A percentile compares a stretch with the other conserved stretches of the same genome.
phyloP scores from a whole-genome alignment of 495 filamentous ascomycete species.

The Hypomontagnella submonticulosa region DNA sequence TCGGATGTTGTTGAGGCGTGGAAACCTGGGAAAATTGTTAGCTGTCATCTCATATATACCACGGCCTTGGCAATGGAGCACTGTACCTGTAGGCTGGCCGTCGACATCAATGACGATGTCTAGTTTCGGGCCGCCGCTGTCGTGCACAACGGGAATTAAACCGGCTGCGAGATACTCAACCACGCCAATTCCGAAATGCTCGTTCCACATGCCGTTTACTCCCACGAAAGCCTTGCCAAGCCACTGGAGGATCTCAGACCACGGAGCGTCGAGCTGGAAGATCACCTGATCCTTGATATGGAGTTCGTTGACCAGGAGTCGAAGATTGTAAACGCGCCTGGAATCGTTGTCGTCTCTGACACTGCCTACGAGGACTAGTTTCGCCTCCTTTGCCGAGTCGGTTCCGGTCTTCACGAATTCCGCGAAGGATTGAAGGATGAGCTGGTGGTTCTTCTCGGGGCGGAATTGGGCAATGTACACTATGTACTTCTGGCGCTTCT shows the following conservation, averaged over 20 bases:
- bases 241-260: constrained; percentile 84
- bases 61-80: background rate
- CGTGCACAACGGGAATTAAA: constrained; percentile 88
- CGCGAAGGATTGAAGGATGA: constrained; percentile 85
- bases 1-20: constrained; percentile 79
- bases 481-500: constrained; percentile 71
- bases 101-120: constrained; percentile 89
- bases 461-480: constrained; percentile 98
- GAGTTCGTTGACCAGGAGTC: constrained; percentile 87
- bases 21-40: constrained; percentile 68
- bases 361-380: constrained; percentile 84
- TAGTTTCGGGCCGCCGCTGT: constrained; percentile 88
- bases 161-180: constrained; percentile 98
- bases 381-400: constrained; percentile 62
- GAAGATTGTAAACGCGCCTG: constrained; percentile 89
- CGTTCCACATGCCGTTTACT: constrained; percentile 99
- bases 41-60: constrained; percentile 5
- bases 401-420: constrained; percentile 65
- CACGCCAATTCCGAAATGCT: constrained; percentile 98
- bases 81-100: constrained; percentile 75
- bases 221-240: constrained; percentile 79
- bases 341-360: constrained; percentile 86
- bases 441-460: constrained; percentile 93
- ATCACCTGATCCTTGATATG: constrained; percentile 82
- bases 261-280: constrained; percentile 89